These are phyloP conservation scores for Xylaria curta DNA, from an alignment of 495 filamentous ascomycete genomes.

Conservation along the genomic window DNA sequence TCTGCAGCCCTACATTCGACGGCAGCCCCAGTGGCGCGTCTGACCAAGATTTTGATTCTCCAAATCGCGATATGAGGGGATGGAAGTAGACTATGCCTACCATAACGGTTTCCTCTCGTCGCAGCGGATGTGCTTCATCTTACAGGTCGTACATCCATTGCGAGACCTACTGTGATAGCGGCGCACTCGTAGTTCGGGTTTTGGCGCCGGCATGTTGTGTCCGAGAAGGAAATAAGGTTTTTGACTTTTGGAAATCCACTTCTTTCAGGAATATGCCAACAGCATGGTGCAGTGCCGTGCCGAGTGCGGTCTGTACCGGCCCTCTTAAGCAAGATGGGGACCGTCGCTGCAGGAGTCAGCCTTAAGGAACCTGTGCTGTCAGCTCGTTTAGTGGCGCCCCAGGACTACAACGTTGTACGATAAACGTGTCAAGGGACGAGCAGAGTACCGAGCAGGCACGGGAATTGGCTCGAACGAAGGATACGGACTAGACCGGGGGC, in stretches of 20 bases:
- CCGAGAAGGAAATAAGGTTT: not conserved
- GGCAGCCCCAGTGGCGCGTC: constrained; percentile 12
- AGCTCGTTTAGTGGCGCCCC: constrained; percentile 16
- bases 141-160: constrained; percentile 80
- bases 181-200: constrained; percentile 30
- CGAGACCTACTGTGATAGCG: constrained; percentile 49
- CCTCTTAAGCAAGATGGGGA: constrained; percentile 25
- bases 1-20: constrained; percentile 20
- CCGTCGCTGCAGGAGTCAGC: constrained; percentile 28
- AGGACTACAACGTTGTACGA: constrained; percentile 17
- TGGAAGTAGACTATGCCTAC: constrained; percentile 49
- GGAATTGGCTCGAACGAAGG: not conserved
- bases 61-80: constrained; percentile 20
- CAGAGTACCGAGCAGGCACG: constrained; percentile 9
- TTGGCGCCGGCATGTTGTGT: constrained; percentile 28
- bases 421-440: not conserved
- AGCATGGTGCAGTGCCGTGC: constrained; percentile 8
- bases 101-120: constrained; percentile 82
- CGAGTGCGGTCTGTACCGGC: constrained; percentile 20
- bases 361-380: constrained; percentile 22
- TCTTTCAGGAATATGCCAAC: constrained; percentile 19
- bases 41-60: not conserved
- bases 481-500: not conserved
- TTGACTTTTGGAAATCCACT: constrained; percentile 13
- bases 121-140: constrained; percentile 79